Base-by-base conservation (phyloP, 176 grass and related monocot species). In the Musa schizocarpa region DNA sequence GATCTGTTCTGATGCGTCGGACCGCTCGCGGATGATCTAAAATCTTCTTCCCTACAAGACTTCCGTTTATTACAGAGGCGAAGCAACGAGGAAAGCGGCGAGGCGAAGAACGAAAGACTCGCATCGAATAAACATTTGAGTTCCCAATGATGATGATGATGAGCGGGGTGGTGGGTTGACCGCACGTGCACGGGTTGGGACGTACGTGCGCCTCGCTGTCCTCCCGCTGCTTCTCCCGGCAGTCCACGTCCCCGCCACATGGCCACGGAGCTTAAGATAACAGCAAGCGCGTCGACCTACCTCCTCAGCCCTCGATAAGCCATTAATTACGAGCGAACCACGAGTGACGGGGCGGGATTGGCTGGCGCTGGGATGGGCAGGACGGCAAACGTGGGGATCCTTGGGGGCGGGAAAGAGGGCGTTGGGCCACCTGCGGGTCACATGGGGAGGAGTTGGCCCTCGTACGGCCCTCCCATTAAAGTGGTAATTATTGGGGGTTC, bases 191-290 rank as follows among this genome's bases (percentile, higher is more conserved):
- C 11, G 53, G 12, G 53, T 2, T 34, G 7, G 50, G 52, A n/a
- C 72, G 52, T 74, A 56, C 72, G 22, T 25, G 53, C 23, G 52
- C 72, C 53, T 26, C 13, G 72, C 72, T 74, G 72, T 74, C 51
- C 50, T 57, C 72, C n/a, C 21, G 71, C 51, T 74, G 52, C 50
- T 56, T 43, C 34, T 2, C 9, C n/a, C 70, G 50, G 14, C 51
- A 21, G 20, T 54, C 52, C 71, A 26, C 50, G 12, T 54, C 50
- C 21, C 2, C 71, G 13, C 22, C 52, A 57, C 53, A 2, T 54
- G 67, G 1, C 3, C 0, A 13, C 21, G 21, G 71, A 16, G 53
- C 23, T 14, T 8, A 27, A 57, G 19, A n/a, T 27, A 25, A 19
- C 24, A 5, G 13, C 52, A 74, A 57, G 52, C 14, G 9, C 0